A percentile compares a stretch with the other conserved stretches of the same genome.
These are phyloP conservation scores for Podaxis rugospora DNA, from an alignment of 768 basidiomycete species.

Conservation along the genomic window DNA sequence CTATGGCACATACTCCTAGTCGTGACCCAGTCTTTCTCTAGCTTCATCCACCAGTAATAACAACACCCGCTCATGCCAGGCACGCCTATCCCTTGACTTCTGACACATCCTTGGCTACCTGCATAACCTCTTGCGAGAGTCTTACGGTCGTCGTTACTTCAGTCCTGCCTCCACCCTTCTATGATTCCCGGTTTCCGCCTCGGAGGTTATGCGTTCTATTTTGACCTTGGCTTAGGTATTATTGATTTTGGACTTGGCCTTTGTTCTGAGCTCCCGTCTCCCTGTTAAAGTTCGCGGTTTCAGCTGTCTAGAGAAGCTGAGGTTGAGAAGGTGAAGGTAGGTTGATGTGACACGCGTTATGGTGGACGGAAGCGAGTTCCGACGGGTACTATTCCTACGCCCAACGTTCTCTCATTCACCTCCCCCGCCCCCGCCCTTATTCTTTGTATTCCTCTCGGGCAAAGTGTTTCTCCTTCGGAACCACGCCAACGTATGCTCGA, in stretches of 20 bases:
- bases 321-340: not conserved
- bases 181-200: slow-evolving; percentile 15
- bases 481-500: slow-evolving; percentile 29
- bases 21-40: slow-evolving; percentile 3
- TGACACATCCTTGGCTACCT: slow-evolving; percentile 24
- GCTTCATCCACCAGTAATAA: slow-evolving; percentile 24
- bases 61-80: slow-evolving; percentile 36
- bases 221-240: no score
- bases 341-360: no score
- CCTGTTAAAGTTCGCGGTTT: not conserved
- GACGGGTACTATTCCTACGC: not conserved
- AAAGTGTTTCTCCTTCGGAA: slow-evolving; percentile 22
- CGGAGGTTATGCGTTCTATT: no score
- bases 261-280: not conserved
- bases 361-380: not conserved
- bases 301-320: not conserved
- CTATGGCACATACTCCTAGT: not conserved
- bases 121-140: slow-evolving; percentile 26
- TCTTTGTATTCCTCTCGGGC: slow-evolving; percentile 18
- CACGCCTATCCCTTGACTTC: slow-evolving; percentile 24
- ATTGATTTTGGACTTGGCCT: not conserved
- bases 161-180: not conserved
- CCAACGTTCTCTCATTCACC: not conserved
- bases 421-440: not conserved
- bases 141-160: slow-evolving; percentile 15